A percentile compares a stretch with the other conserved stretches of the same genome.
These are phyloP conservation scores for Penicillium robsamsonii DNA, from an alignment of 495 filamentous ascomycete genomes.

Conservation along the genomic window DNA sequence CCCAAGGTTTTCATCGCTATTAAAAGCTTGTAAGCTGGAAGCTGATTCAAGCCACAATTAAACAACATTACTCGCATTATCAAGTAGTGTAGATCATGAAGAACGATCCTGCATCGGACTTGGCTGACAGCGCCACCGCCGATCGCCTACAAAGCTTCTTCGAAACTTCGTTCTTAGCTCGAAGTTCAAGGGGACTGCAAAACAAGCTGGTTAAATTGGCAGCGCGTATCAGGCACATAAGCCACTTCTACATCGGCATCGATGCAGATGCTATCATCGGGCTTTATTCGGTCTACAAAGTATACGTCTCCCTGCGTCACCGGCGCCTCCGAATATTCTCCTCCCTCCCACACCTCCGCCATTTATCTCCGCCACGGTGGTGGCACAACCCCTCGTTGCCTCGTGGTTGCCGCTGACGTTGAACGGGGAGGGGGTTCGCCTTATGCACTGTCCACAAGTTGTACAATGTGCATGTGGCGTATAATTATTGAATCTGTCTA, in stretches of 20 bases:
- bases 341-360: slow-evolving; percentile 9
- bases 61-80: not conserved
- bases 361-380: slow-evolving; percentile 1
- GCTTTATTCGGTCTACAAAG: not conserved
- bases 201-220: not conserved
- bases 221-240: not conserved
- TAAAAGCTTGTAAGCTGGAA: not conserved
- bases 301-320: slow-evolving; percentile 1
- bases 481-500: not conserved
- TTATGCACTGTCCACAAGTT: not conserved
- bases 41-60: not conserved
- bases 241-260: not conserved
- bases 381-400: not conserved
- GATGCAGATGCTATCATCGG: not conserved
- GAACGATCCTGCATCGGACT: not conserved
- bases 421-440: not conserved
- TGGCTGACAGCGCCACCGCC: slow-evolving; percentile 10
- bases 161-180: not conserved
- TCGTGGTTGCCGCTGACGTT: slow-evolving; percentile 9
- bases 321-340: slow-evolving; percentile 6
- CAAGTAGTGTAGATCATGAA: not conserved
- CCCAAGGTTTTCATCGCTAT: not conserved
- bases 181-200: not conserved
- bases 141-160: slow-evolving; percentile 9
- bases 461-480: not conserved